Base-by-base conservation (phyloP, 192 early-diverging fungal species). In the Podila horticola region DNA sequence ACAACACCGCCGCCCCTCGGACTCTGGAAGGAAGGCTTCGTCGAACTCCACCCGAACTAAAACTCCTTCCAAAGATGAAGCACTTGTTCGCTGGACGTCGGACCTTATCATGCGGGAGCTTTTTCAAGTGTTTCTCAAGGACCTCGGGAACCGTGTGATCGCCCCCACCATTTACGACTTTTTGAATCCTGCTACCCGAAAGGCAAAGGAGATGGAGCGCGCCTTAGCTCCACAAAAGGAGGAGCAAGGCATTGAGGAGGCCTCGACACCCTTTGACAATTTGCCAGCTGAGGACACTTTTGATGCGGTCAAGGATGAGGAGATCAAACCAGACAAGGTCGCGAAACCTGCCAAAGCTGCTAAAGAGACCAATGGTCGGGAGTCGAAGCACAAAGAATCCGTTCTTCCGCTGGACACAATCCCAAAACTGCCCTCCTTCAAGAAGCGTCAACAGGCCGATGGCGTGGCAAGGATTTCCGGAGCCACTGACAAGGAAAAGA, bases 161-260 rank as follows among this genome's bases (percentile, higher is more conserved):
- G 79, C 74, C 3, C 86, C 86, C 13, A 84, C 66, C 26, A 86
- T 89, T 48, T 85, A 88, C 49, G 88, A 89, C 57, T 87, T 86
- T 59, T 69, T 84, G 38, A 83, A 82, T 22, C 85, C 86, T 66
- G 71, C 72, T 26, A 69, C 66, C 11, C 69, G 70, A 9, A 72
- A 75, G 41, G 65, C 73, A 45, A 74, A 57, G 55, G 65, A 74
- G 41, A 61, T 66, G 26, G 69, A 69, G 48, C 61, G 63, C 51
- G 61, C 26, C 29, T 41, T 58, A 22, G 36, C 45, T 12, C 60
- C 26, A n/a, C 45, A 31, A 41, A 62, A 79, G 45, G 22, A 64
- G 65, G 64, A 34, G 20, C 61, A 49, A 34, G 58, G 58, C 45
- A 74, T 64, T 11, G 62, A 68, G 15, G 29, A 45, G 10, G 45